phyloP scores from a whole-genome alignment of 2,329 filamentous ascomycete genomes.

The Lasiodiplodia citricola region DNA sequence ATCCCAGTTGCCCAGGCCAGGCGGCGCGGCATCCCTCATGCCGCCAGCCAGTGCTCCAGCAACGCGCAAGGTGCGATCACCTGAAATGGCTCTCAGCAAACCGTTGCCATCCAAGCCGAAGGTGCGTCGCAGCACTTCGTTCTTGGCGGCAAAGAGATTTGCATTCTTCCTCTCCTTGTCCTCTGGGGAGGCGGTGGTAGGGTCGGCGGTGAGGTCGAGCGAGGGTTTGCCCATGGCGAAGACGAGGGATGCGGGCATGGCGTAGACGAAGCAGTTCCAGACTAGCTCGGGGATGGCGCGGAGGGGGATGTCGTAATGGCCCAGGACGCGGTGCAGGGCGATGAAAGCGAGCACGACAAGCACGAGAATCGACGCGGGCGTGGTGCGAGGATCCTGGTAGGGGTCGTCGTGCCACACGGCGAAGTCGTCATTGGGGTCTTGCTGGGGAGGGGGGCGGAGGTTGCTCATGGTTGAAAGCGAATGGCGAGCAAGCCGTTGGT shows the following conservation, averaged over 20 bases:
- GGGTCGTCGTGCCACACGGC: neutral
- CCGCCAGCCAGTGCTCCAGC: constrained; percentile 33
- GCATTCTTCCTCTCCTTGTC: constrained; percentile 30
- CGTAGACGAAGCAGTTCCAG: constrained; percentile 66
- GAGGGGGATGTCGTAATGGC: constrained; percentile 35
- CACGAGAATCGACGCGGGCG: constrained; percentile 17
- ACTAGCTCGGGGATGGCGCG: constrained; percentile 53
- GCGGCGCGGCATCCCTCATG: constrained; percentile 42
- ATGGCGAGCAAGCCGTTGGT: neutral
- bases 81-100: constrained; percentile 44
- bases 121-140: constrained; percentile 41
- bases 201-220: neutral
- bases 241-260: constrained; percentile 63
- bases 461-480: constrained; percentile 17
- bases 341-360: constrained; percentile 22
- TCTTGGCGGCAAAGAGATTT: constrained; percentile 37
- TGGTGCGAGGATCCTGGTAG: constrained; percentile 14
- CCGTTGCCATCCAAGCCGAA: constrained; percentile 47
- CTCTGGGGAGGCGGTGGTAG: constrained; percentile 16
- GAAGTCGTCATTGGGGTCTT: constrained; percentile 6
- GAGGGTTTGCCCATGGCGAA: constrained; percentile 57
- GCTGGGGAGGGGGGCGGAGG: constrained; percentile 15
- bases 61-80: constrained; percentile 41
- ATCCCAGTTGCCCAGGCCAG: constrained; percentile 85
- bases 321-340: constrained; percentile 32